Percentiles rank a stretch among this genome's conserved stretches.
Conservation (phyloP, 164 flowering plant species). For the Umbellularia californica region DNA sequence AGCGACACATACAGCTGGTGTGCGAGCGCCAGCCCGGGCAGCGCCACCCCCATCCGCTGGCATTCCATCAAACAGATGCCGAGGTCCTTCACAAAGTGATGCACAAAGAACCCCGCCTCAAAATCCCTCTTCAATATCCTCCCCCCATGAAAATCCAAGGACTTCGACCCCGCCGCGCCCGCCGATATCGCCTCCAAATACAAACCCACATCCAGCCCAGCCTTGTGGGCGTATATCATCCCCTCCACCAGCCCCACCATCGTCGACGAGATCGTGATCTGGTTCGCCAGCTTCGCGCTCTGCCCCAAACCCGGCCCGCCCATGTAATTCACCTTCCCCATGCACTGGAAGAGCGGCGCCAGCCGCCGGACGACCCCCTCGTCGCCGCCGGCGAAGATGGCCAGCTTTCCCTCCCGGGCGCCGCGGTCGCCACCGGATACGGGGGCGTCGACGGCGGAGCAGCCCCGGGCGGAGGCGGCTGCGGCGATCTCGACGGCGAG, state of each 20-base stretch:
- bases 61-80: slow-evolving; percentile 92
- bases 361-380: slow-evolving; percentile 32
- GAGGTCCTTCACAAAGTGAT: slow-evolving; percentile 90
- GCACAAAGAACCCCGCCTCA: slow-evolving; percentile 79
- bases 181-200: slow-evolving; percentile 68
- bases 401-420: slow-evolving; percentile 57
- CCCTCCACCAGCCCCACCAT: slow-evolving; percentile 97
- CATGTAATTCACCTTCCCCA: slow-evolving; percentile 86
- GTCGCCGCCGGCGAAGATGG: slow-evolving; percentile 93
- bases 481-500: slow-evolving; percentile 61
- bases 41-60: slow-evolving; percentile 67
- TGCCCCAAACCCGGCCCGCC: slow-evolving; percentile 87
- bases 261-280: slow-evolving; percentile 70
- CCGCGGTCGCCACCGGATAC: slow-evolving; percentile 97
- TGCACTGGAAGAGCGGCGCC: slow-evolving; percentile 48
- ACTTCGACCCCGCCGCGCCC: slow-evolving; percentile 87
- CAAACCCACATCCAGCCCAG: slow-evolving; percentile 57
- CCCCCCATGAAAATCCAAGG: slow-evolving; percentile 68
- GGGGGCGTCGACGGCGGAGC: slow-evolving; percentile 77
- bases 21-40: slow-evolving; percentile 88
- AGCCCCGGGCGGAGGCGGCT: slow-evolving; percentile 44
- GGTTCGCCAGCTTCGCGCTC: slow-evolving; percentile 78
- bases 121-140: slow-evolving; percentile 85
- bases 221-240: slow-evolving; percentile 71
- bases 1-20: slow-evolving; percentile 88